Conservation (phyloP, 2,329 filamentous ascomycete genomes). For the Cercospora zeina region DNA sequence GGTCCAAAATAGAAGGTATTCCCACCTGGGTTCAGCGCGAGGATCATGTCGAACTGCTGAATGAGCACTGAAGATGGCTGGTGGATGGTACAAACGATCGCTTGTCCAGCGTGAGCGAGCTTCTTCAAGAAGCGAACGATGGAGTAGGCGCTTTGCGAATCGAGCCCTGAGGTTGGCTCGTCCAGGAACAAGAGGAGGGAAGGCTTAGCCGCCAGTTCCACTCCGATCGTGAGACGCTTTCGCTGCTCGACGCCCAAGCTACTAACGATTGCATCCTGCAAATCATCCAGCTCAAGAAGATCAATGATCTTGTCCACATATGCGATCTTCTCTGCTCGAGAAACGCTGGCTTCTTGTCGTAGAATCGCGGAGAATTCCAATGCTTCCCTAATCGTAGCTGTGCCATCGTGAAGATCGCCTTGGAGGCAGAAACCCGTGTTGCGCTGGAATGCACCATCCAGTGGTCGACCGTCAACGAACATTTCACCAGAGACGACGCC, state of each 20-base stretch:
- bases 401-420: slow-evolving; percentile 69
- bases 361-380: slow-evolving; percentile 68
- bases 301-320: slow-evolving; percentile 68
- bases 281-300: slow-evolving; percentile 63
- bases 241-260: slow-evolving; percentile 68
- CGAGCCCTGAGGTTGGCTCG: slow-evolving; percentile 70
- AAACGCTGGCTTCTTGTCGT: slow-evolving; percentile 58
- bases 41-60: slow-evolving; percentile 72
- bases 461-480: slow-evolving; percentile 66
- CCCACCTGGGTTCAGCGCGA: slow-evolving; percentile 67
- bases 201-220: slow-evolving; percentile 70
- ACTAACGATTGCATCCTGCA: slow-evolving; percentile 66
- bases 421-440: slow-evolving; percentile 72
- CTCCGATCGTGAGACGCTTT: slow-evolving; percentile 71
- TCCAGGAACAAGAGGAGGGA: slow-evolving; percentile 69
- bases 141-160: slow-evolving; percentile 67
- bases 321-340: slow-evolving; percentile 62
- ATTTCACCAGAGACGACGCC: slow-evolving; percentile 68
- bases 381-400: slow-evolving; percentile 66
- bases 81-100: slow-evolving; percentile 73
- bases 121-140: slow-evolving; percentile 70
- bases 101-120: slow-evolving; percentile 64
- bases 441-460: slow-evolving; percentile 65
- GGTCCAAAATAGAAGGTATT: slow-evolving; percentile 74
- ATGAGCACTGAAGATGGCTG: slow-evolving; percentile 69